Evolutionary conservation across 352 stramenopile genomes (phyloP).

Genomic region (Phytophthora macrochlamydospora): DNA sequence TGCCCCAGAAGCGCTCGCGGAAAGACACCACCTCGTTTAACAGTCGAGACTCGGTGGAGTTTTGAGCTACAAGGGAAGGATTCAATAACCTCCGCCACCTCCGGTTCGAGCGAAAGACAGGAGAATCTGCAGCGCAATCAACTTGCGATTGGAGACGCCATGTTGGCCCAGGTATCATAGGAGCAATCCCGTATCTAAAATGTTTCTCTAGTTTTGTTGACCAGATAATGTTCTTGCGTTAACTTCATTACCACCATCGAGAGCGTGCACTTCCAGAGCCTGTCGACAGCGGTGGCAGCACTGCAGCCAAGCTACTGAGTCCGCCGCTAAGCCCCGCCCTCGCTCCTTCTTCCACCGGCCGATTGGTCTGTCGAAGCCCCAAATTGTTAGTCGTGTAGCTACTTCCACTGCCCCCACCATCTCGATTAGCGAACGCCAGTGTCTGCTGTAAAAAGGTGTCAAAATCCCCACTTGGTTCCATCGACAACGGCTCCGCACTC

Average conservation of each 20-base stretch:
- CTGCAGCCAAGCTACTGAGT: constrained; percentile 12
- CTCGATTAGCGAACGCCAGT: constrained; percentile 58
- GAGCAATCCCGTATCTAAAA: constrained; percentile 33
- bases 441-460: constrained; percentile 71
- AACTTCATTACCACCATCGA: constrained; percentile 39
- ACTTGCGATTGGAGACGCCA: constrained; percentile 10
- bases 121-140: constrained; percentile 5
- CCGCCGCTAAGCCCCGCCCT: constrained; percentile 12
- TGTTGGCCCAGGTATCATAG: constrained; percentile 27
- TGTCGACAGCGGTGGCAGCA: constrained; percentile 31
- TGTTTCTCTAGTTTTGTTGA: constrained; percentile 37
- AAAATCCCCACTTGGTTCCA: constrained; percentile 58
- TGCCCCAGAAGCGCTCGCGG: constrained; percentile 3
- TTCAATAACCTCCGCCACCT: neutral
- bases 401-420: constrained; percentile 14
- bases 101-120: neutral
- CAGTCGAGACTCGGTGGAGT: constrained; percentile 61
- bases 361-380: constrained; percentile 54
- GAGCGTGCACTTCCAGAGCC: constrained; percentile 22
- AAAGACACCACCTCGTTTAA: constrained; percentile 25
- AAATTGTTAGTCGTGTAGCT: constrained; percentile 27
- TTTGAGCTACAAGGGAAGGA: constrained; percentile 40
- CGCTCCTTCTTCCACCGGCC: constrained; percentile 23
- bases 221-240: constrained; percentile 1
- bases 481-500: constrained; percentile 58